Evolutionary conservation across 345 rosid species (phyloP), one percentile per base, ranked within the genome.

Genomic region (Dovyalis caffra): DNA sequence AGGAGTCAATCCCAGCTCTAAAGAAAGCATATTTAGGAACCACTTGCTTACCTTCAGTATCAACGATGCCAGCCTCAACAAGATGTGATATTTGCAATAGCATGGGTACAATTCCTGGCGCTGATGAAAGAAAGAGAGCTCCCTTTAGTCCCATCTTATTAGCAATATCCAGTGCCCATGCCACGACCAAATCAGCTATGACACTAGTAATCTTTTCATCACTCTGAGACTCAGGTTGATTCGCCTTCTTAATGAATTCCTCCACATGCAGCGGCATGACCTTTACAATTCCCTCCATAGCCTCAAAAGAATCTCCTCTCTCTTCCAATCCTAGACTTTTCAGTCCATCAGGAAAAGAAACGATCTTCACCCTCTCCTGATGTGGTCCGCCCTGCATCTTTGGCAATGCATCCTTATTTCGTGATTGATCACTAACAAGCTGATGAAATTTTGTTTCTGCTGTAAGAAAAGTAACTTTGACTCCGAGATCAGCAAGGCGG

Each of bases 121-220:
- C 75, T 14, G 77, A 71, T 34, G 70, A 8, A 4, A 53, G 18
- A 31, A 64, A 34, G 2, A 21, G 5, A 1, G 76, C 78, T 7
- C 23, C 8, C 37, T 56, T 69, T 29, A 80, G 9, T 25, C 71
- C 73, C 68, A 80, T 34, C 35, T 72, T 75, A 26, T 49, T 33
- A 0, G 82, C 79, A 64, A 77, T 29, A 67, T 80, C 73, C 49
- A 80, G 45, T 5, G 79, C 83, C 79, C 83, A 83, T 11, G 72
- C 72, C 34, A 69, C 33, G 2, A 69, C 8, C 16, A 61, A 14
- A 73, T 83, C 84, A 6, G 63, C 76, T 66, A 80, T 49, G n/a
- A 77, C 72, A 66, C 79, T 72, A 28, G 57, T 21, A 35, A 83
- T 53, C 49, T 61, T 74, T 65, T 77, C 37, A 14, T 64, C 75